Evolutionary conservation across 805 yeast species (phyloP).

Genomic region (Zygosaccharomyces siamensis): DNA sequence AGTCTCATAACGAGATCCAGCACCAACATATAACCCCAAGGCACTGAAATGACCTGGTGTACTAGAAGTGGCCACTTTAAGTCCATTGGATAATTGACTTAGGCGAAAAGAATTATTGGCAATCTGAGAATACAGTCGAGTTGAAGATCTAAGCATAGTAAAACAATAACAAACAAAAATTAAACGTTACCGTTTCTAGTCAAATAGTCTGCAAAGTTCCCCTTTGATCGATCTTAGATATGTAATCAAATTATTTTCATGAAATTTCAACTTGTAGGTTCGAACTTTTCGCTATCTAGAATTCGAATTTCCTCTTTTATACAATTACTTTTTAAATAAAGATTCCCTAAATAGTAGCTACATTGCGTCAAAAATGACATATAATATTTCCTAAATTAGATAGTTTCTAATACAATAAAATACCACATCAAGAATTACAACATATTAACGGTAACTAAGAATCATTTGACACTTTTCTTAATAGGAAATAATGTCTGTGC

Average conservation of each 20-base stretch:
- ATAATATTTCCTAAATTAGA: not conserved
- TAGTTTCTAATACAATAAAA: not conserved
- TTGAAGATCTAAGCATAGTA: conserved; percentile 12
- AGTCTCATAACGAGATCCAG: conserved; percentile 83
- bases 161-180: no score
- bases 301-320: not conserved
- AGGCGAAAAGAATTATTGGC: conserved; percentile 24
- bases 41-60: conserved; percentile 90
- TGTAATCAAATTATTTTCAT: not conserved
- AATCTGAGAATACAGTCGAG: conserved; percentile 23
- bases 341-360: not conserved
- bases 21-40: conserved; percentile 80
- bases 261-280: not conserved
- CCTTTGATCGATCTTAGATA: not conserved
- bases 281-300: not conserved
- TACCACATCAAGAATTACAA: not conserved
- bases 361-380: not conserved
- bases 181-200: no score
- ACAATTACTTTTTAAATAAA: not conserved
- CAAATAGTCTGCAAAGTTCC: not conserved
- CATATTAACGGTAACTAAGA: not conserved
- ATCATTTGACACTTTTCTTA: not conserved
- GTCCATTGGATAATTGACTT: conserved; percentile 62
- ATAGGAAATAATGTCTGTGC: not conserved
- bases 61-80: conserved; percentile 77